Percentiles rank a stretch among this genome's conserved stretches.
Conservation (phyloP, 2,329 filamentous ascomycete species). For the Alternaria tenuissima region DNA sequence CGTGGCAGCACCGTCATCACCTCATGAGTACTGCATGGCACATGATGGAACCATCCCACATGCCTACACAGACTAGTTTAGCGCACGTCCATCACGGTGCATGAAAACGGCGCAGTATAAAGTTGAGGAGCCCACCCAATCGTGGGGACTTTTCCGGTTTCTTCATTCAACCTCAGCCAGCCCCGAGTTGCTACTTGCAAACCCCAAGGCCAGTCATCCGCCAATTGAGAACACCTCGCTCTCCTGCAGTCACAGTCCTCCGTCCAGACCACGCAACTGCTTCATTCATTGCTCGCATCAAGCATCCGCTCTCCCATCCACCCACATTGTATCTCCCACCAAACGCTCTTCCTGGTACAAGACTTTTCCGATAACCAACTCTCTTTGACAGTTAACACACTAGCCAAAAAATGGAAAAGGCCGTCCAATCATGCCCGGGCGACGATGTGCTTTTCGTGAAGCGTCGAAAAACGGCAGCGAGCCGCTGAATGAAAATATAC, state of each 20-base stretch:
- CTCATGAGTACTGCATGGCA: conserved; percentile 18
- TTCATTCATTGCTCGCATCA: conserved; percentile 46
- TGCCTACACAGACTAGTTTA: conserved; percentile 11
- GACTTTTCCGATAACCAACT: conserved; percentile 47
- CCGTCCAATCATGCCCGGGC: conserved; percentile 49
- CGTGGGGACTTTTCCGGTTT: conserved; percentile 33
- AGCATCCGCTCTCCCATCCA: conserved; percentile 44
- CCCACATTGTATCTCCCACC: conserved; percentile 43
- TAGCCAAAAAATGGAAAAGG: conserved; percentile 43
- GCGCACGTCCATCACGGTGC: conserved; percentile 27
- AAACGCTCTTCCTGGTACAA: conserved; percentile 46
- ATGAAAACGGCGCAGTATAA: conserved; percentile 21
- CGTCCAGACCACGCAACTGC: conserved; percentile 40
- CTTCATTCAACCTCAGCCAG: conserved; percentile 26
- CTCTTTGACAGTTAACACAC: conserved; percentile 41
- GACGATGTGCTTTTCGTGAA: conserved; percentile 51
- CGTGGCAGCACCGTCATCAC: background rate
- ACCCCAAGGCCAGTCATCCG: conserved; percentile 20
- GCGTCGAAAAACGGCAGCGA: conserved; percentile 48
- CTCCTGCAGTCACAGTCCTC: conserved; percentile 33
- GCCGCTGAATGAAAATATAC: conserved; percentile 53
- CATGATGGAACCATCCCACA: conserved; percentile 5
- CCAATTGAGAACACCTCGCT: conserved; percentile 30
- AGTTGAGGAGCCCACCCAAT: conserved; percentile 31
- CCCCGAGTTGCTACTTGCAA: conserved; percentile 10